phyloP scores from a whole-genome alignment of 2,329 filamentous ascomycete species.

The Calonectria ilicicola region DNA sequence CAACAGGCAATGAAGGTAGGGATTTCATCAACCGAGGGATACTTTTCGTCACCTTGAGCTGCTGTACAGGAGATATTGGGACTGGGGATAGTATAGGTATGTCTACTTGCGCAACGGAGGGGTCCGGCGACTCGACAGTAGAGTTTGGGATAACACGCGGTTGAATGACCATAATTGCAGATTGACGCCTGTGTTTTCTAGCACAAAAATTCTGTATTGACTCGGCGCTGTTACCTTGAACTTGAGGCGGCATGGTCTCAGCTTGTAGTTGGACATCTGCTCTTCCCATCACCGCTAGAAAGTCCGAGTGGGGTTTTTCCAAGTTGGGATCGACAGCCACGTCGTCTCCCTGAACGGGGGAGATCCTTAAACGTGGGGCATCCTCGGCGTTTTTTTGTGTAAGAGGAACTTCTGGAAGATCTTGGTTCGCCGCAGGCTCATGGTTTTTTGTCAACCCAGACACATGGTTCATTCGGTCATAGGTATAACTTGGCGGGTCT shows the following conservation, averaged over 20 bases:
- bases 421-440: background rate
- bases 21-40: slow-evolving; percentile 66
- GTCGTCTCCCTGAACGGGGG: background rate
- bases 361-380: background rate
- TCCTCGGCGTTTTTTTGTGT: slow-evolving; percentile 13
- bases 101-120: slow-evolving; percentile 21
- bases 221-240: background rate
- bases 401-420: background rate
- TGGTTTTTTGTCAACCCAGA: background rate
- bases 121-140: background rate
- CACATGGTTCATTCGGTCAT: background rate
- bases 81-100: slow-evolving; percentile 58
- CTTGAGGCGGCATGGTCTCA: background rate
- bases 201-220: background rate
- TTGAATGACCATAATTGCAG: slow-evolving; percentile 38
- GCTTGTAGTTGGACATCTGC: background rate
- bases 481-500: background rate
- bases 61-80: slow-evolving; percentile 59
- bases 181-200: slow-evolving; percentile 42
- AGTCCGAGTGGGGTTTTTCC: background rate
- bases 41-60: slow-evolving; percentile 61
- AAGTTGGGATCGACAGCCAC: background rate
- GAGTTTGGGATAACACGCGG: slow-evolving; percentile 12
- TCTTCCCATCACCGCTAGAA: background rate
- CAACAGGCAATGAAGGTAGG: slow-evolving; percentile 58